phyloP scores from a whole-genome alignment of 2,329 filamentous ascomycete genomes.

The Didymella keratinophila region DNA sequence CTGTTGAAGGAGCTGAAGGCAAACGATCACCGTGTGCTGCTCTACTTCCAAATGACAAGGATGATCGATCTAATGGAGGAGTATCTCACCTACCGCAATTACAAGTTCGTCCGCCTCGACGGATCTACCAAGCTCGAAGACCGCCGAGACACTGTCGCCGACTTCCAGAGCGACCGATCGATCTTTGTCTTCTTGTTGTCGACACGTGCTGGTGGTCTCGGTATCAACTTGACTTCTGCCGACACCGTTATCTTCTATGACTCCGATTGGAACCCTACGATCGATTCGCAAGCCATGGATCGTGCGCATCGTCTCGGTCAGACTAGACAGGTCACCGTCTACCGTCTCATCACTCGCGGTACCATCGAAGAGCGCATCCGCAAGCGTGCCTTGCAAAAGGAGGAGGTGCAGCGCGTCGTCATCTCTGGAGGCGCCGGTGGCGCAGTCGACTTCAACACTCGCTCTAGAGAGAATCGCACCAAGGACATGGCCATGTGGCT shows the following conservation, averaged over 20 bases:
- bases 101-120: slow-evolving; percentile 96
- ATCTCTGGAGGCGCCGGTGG: slow-evolving; percentile 85
- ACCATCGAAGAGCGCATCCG: slow-evolving; percentile 98
- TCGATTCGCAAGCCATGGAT: slow-evolving; percentile 99
- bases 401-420: slow-evolving; percentile 97
- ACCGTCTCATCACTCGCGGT: slow-evolving; percentile 93
- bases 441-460: slow-evolving; percentile 95
- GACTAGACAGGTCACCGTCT: slow-evolving; percentile 94
- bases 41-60: slow-evolving; percentile 99
- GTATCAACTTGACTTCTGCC: slow-evolving; percentile 95
- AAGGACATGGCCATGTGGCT: slow-evolving; percentile 99
- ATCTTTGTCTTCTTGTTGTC: slow-evolving; percentile 98
- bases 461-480: slow-evolving; percentile 88
- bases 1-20: slow-evolving; percentile 90
- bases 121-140: slow-evolving; percentile 98
- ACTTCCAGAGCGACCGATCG: slow-evolving; percentile 93
- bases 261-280: slow-evolving; percentile 98
- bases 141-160: slow-evolving; percentile 91
- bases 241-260: slow-evolving; percentile 99
- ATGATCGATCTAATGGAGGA: slow-evolving; percentile 99
- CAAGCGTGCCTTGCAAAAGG: slow-evolving; percentile 95
- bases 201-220: slow-evolving; percentile 94
- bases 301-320: slow-evolving; percentile 97
- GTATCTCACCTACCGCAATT: slow-evolving; percentile 97
- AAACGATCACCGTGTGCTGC: slow-evolving; percentile 86